Percentiles rank a stretch among this genome's conserved stretches.
Evolutionary conservation across 129 eudicot species (phyloP).

Genomic region (Glebionis coronaria): DNA sequence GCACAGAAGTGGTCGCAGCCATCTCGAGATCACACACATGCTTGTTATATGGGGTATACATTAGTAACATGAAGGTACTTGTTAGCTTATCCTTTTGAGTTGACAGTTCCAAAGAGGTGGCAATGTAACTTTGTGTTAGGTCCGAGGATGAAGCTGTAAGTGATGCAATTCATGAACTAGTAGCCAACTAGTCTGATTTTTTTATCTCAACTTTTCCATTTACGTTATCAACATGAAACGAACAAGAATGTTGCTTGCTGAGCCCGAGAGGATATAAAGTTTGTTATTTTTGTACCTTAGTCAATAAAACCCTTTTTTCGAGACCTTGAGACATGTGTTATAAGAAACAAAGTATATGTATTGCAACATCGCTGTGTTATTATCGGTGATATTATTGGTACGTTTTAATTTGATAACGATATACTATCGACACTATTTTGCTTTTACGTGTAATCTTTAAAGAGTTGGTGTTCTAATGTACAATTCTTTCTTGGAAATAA

Average conservation of each 20-base stretch:
- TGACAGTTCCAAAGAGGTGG: conserved; percentile 71
- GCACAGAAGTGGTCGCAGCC: conserved; percentile 75
- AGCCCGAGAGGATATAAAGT: conserved; percentile 16
- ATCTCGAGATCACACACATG: conserved; percentile 94
- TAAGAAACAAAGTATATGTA: background rate
- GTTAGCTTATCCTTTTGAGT: conserved; percentile 79
- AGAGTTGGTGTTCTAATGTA: too few relatives aligned
- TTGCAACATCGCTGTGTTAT: background rate
- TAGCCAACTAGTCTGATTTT: conserved; percentile 50
- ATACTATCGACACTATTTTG: background rate
- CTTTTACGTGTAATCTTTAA: too few relatives aligned
- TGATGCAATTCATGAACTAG: conserved; percentile 83
- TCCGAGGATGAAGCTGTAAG: conserved; percentile 81
- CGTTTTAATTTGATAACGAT: background rate
- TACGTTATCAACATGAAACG: background rate
- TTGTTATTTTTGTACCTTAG: conserved; percentile 25
- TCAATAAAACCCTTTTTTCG: conserved; percentile 22
- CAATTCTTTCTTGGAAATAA: too few relatives aligned
- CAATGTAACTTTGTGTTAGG: conserved; percentile 91
- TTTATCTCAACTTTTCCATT: background rate
- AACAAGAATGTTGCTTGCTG: conserved; percentile 12
- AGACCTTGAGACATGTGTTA: background rate
- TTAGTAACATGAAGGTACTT: conserved; percentile 80
- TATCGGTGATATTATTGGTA: background rate
- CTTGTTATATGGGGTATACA: conserved; percentile 77